Conservation (phyloP, 306 rosid species). For the Coriaria nepalensis region DNA sequence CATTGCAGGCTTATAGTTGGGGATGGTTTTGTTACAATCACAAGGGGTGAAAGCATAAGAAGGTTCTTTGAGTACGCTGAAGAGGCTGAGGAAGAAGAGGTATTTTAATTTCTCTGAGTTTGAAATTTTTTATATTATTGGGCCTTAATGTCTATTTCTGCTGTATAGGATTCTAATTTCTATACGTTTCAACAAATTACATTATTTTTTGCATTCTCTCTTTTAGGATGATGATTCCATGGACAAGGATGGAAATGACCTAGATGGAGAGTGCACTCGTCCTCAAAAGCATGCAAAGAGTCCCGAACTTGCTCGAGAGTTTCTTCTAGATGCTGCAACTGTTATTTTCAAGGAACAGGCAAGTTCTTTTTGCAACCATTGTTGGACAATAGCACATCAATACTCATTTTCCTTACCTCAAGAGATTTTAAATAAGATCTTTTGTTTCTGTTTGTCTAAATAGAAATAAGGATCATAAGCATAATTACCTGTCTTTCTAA, state of each 20-base stretch:
- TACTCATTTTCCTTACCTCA: neutral
- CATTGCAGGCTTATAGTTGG: slow-evolving; percentile 89
- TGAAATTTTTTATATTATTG: slow-evolving; percentile 8
- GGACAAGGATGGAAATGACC: slow-evolving; percentile 86
- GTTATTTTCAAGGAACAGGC: slow-evolving; percentile 97
- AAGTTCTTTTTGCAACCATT: slow-evolving; percentile 22
- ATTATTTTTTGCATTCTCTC: slow-evolving; percentile 14
- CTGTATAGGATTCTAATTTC: slow-evolving; percentile 4
- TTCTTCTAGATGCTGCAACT: slow-evolving; percentile 93
- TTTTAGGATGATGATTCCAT: slow-evolving; percentile 81
- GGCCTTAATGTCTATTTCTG: slow-evolving; percentile 1
- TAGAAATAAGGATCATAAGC: no score
- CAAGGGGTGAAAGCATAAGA: slow-evolving; percentile 84
- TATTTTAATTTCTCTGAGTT: slow-evolving; percentile 23
- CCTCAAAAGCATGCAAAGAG: slow-evolving; percentile 99
- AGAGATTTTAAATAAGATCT: no score
- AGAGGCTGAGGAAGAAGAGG: slow-evolving; percentile 99
- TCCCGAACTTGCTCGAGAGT: slow-evolving; percentile 99
- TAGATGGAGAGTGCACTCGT: slow-evolving; percentile 98
- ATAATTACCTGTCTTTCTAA: no score
- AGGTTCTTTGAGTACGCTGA: slow-evolving; percentile 97
- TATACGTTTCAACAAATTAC: slow-evolving; percentile 9
- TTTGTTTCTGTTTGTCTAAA: no score
- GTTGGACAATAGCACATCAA: neutral
- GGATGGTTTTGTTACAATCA: slow-evolving; percentile 78